Evolutionary conservation across 768 basidiomycete species (phyloP).

Genomic region (Serendipita sp.): DNA sequence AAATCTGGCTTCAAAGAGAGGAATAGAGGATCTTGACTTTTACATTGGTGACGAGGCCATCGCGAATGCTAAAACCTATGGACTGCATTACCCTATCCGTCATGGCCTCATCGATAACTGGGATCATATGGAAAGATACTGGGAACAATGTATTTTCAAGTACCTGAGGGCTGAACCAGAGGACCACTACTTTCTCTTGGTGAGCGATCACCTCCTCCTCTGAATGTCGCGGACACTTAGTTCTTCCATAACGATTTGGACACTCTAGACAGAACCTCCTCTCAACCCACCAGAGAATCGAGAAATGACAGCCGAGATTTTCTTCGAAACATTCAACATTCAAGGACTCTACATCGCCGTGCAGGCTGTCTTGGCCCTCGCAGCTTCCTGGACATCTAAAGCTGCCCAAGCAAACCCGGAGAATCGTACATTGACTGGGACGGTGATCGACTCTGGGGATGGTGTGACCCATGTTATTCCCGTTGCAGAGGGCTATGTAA

Average conservation of each 20-base stretch:
- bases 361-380: slow-evolving; percentile 94
- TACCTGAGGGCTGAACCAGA: slow-evolving; percentile 96
- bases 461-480: slow-evolving; percentile 98
- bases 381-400: slow-evolving; percentile 91
- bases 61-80: slow-evolving; percentile 90
- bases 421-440: slow-evolving; percentile 86
- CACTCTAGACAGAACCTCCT: slow-evolving; percentile 83
- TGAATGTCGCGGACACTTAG: background rate
- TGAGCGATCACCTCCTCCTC: slow-evolving; percentile 24
- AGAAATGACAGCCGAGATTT: slow-evolving; percentile 98
- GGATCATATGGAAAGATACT: slow-evolving; percentile 98
- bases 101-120: slow-evolving; percentile 98
- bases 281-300: slow-evolving; percentile 97
- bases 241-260: background rate
- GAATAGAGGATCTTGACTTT: slow-evolving; percentile 98
- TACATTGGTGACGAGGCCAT: slow-evolving; percentile 98
- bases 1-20: slow-evolving; percentile 87
- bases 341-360: slow-evolving; percentile 97
- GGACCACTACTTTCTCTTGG: slow-evolving; percentile 94
- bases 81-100: slow-evolving; percentile 88
- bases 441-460: slow-evolving; percentile 97
- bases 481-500: slow-evolving; percentile 93
- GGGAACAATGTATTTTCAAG: slow-evolving; percentile 99
- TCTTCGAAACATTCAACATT: slow-evolving; percentile 99
- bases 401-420: slow-evolving; percentile 33